Evolutionary conservation across 78 protist genomes (phyloP).

Genomic region (slime mould (Dictyostelium discoideum)): DNA sequence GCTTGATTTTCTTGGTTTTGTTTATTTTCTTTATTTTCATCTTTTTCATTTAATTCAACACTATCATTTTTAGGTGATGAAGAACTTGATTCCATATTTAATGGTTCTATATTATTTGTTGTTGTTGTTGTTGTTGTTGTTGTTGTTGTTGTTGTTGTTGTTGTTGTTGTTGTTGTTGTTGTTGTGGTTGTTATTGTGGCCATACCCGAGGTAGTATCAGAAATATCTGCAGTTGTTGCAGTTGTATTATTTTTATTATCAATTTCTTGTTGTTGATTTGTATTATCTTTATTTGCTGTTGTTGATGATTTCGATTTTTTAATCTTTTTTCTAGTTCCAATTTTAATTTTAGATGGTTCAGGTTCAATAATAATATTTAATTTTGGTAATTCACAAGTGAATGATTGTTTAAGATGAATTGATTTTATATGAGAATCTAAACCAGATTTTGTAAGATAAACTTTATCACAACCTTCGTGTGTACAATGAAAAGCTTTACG

Average conservation of each 20-base stretch:
- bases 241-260: neutral
- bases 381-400: neutral
- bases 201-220: neutral
- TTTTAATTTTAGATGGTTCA: conserved; percentile 3
- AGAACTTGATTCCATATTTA: neutral
- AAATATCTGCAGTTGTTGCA: neutral
- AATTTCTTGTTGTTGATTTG: neutral
- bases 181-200: neutral
- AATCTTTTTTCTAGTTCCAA: neutral
- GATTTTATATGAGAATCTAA: conserved; percentile 33
- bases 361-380: neutral
- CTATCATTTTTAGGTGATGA: neutral
- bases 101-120: neutral
- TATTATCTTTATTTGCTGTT: neutral
- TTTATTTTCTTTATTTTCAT: neutral
- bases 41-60: neutral
- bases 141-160: neutral
- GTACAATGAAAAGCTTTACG: conserved; percentile 32
- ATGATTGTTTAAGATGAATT: neutral
- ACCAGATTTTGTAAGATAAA: neutral
- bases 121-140: neutral
- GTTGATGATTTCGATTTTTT: neutral
- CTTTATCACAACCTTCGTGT: conserved; percentile 2
- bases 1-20: neutral
- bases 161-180: neutral